These are phyloP conservation scores for Pyrenochaeta sp. DNA, from an alignment of 2,329 filamentous ascomycete genomes.

Conservation along the genomic window DNA sequence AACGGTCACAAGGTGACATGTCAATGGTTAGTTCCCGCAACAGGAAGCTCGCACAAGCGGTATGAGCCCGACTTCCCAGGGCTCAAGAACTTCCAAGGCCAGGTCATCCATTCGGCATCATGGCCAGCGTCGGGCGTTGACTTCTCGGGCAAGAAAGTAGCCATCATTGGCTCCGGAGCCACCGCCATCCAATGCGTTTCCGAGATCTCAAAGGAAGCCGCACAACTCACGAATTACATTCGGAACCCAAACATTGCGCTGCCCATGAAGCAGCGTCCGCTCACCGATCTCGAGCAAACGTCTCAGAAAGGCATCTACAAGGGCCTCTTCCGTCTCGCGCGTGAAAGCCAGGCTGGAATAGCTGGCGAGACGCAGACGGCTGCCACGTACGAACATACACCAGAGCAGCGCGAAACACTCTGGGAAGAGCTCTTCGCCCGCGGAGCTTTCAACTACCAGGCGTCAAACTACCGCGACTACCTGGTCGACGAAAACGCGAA, in stretches of 20 bases:
- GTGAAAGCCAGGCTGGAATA: not conserved
- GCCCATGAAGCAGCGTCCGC: not conserved
- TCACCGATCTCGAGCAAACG: not conserved
- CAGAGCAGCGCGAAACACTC: not conserved
- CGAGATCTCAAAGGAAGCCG: conserved; percentile 61
- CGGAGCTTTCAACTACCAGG: not conserved
- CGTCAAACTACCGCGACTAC: not conserved
- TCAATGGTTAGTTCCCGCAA: conserved; percentile 59
- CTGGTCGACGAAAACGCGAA: not conserved
- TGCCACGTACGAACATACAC: not conserved
- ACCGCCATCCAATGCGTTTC: conserved; percentile 69
- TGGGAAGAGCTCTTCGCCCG: not conserved
- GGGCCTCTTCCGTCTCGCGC: not conserved
- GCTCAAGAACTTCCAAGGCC: conserved; percentile 65
- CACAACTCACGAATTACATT: conserved; percentile 65
- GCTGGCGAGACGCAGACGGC: not conserved
- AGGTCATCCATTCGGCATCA: conserved; percentile 64
- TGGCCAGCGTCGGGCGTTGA: conserved; percentile 57
- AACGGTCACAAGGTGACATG: conserved; percentile 4
- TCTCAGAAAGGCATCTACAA: not conserved
- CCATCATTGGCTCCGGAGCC: conserved; percentile 68
- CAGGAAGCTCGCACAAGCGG: conserved; percentile 63
- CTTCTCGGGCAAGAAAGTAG: conserved; percentile 63
- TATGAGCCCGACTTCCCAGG: conserved; percentile 66
- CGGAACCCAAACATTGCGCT: conserved; percentile 59